Percentiles rank a stretch among this genome's conserved stretches.
These are phyloP conservation scores for Rugonectria rugulosa DNA, from an alignment of 2,329 filamentous ascomycete genomes.

Conservation along the genomic window DNA sequence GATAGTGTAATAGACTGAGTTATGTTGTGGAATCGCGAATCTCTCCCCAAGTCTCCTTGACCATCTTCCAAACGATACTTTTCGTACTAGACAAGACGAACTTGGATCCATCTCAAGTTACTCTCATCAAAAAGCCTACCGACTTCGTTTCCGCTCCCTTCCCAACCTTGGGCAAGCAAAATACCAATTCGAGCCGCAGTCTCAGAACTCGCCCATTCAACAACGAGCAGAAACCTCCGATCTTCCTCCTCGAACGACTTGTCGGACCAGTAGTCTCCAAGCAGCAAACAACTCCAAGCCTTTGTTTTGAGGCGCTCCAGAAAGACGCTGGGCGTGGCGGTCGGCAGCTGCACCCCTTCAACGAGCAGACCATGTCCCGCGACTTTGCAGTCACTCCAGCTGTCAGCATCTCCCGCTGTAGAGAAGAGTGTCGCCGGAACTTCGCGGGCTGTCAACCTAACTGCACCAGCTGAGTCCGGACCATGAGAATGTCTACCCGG, in stretches of 20 bases:
- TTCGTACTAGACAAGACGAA: not conserved
- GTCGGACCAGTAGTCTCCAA: not conserved
- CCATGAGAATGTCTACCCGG: not conserved
- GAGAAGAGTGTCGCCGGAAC: not conserved
- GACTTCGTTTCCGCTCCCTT: not conserved
- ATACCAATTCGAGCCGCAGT: not conserved
- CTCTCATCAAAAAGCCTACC: not conserved
- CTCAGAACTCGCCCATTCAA: not conserved
- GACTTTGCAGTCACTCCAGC: not conserved
- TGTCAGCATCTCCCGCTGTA: not conserved
- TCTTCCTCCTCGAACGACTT: not conserved
- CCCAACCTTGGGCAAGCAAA: not conserved
- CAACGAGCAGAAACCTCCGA: not conserved
- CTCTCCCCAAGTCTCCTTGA: no score
- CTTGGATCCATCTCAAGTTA: not conserved
- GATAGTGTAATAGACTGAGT: no score
- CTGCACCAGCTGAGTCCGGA: not conserved
- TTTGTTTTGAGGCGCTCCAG: not conserved
- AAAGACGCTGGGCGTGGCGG: not conserved
- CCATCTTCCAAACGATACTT: not conserved
- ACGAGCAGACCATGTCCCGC: not conserved
- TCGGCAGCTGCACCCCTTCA: not conserved
- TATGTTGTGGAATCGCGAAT: no score
- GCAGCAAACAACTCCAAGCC: not conserved
- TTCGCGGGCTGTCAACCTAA: not conserved